Percentiles rank a stretch among this genome's conserved stretches.
Conservation (phyloP, 352 stramenopile genomes). For the Phytophthora pistaciae region DNA sequence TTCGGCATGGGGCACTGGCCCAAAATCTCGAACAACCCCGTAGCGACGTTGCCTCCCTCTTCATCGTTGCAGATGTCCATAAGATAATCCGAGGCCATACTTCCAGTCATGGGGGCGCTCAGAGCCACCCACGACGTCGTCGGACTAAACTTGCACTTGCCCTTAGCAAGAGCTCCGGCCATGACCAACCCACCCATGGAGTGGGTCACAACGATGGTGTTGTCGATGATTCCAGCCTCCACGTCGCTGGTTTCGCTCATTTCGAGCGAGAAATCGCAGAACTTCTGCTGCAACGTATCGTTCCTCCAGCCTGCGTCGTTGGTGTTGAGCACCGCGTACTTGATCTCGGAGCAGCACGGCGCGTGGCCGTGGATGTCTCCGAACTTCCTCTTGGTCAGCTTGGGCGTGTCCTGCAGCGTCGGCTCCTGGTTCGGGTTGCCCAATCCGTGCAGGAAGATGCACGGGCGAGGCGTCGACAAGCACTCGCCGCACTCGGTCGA, state of each 20-base stretch:
- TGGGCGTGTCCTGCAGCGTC: constrained; percentile 22
- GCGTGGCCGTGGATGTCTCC: constrained; percentile 34
- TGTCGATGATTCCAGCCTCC: constrained; percentile 16
- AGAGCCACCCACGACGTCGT: constrained; percentile 41
- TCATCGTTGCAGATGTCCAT: constrained; percentile 37
- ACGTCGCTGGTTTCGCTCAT: constrained; percentile 33
- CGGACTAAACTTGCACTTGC: constrained; percentile 20
- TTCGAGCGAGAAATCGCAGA: constrained; percentile 41
- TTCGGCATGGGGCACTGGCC: constrained; percentile 42
- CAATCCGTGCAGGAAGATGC: constrained; percentile 36
- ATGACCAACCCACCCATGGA: constrained; percentile 52
- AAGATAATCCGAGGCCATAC: constrained; percentile 50
- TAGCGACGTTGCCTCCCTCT: constrained; percentile 8
- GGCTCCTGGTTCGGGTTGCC: constrained; percentile 22
- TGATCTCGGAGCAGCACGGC: constrained; percentile 41
- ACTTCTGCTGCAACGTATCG: constrained; percentile 41
- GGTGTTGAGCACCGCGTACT: constrained; percentile 60
- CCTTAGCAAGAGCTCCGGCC: constrained; percentile 26
- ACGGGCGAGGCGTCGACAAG: constrained; percentile 30
- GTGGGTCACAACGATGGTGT: constrained; percentile 53
- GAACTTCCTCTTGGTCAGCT: constrained; percentile 11
- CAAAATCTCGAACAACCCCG: constrained; percentile 28
- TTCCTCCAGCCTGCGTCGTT: constrained; percentile 52
- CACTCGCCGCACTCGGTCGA: constrained; percentile 14
- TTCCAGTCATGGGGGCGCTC: constrained; percentile 45